A percentile compares a stretch with the other conserved stretches of the same genome.
phyloP scores from a whole-genome alignment of 2,329 filamentous ascomycete genomes.

The Cytospora piceae region DNA sequence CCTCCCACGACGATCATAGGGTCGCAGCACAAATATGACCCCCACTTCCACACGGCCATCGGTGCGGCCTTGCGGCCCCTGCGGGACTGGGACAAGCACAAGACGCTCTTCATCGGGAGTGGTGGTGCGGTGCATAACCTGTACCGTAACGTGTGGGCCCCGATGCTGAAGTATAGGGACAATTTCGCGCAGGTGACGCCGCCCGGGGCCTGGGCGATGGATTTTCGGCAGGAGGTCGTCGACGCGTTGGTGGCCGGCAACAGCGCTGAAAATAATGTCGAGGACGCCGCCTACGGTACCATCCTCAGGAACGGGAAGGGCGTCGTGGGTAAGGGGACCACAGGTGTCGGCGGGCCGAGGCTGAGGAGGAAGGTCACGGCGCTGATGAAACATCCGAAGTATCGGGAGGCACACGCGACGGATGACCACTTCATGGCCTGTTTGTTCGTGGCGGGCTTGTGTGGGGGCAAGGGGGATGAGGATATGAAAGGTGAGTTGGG shows the following conservation, averaged over 20 bases:
- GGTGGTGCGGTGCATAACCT: conserved; percentile 72
- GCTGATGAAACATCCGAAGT: conserved; percentile 70
- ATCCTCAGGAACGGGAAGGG: conserved; percentile 30
- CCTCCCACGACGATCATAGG: conserved; percentile 64
- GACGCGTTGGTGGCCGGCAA: conserved; percentile 58
- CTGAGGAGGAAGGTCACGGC: conserved; percentile 60
- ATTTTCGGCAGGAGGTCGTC: conserved; percentile 68
- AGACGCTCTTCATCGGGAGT: conserved; percentile 57
- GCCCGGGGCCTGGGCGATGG: conserved; percentile 63
- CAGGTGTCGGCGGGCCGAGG: conserved; percentile 50
- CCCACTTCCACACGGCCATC: conserved; percentile 53
- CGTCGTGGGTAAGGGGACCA: conserved; percentile 25
- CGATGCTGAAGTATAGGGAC: conserved; percentile 66
- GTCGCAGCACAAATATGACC: conserved; percentile 45
- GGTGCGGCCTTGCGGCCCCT: conserved; percentile 61
- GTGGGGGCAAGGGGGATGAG: conserved; percentile 52
- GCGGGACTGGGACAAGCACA: conserved; percentile 51
- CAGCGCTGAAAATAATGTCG: conserved; percentile 27
- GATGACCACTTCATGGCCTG: conserved; percentile 73
- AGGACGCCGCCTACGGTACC: conserved; percentile 29
- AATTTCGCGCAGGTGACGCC: conserved; percentile 64
- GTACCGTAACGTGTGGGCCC: conserved; percentile 67
- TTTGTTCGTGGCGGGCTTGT: conserved; percentile 64
- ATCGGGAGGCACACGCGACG: conserved; percentile 68
- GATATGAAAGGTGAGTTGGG: conserved; percentile 46